Percentiles rank a stretch among this genome's conserved stretches.
These are phyloP conservation scores for Meyerozyma elateridarum DNA, from an alignment of 1,139 yeast genomes.

Conservation along the genomic window DNA sequence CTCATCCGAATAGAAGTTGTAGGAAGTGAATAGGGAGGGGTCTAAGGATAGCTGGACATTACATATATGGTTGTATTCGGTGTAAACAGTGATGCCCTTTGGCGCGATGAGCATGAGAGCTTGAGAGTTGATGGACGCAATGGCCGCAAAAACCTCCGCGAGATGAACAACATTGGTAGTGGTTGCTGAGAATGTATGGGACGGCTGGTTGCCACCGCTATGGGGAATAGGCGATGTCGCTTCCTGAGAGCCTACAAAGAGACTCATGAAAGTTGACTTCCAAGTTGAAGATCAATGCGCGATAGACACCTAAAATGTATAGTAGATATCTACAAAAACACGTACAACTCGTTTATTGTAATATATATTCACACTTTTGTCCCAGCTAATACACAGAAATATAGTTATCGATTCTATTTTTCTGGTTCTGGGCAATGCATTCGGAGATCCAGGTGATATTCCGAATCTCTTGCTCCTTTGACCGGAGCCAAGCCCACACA, in stretches of 20 bases:
- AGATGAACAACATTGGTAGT: slow-evolving; percentile 37
- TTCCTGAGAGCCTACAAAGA: slow-evolving; percentile 4
- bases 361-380: no score
- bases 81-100: slow-evolving; percentile 29
- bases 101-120: slow-evolving; percentile 33
- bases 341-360: no score
- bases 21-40: slow-evolving; percentile 31
- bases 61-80: slow-evolving; percentile 36
- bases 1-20: slow-evolving; percentile 17
- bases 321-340: no score
- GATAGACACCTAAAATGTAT: no score
- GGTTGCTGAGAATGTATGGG: slow-evolving; percentile 27
- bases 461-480: slow-evolving; percentile 94
- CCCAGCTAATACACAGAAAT: slow-evolving; percentile 67
- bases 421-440: slow-evolving; percentile 87
- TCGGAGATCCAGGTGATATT: slow-evolving; percentile 98
- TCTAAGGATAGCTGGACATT: slow-evolving; percentile 35
- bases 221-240: neutral
- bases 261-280: slow-evolving; percentile 1
- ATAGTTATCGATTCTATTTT: slow-evolving; percentile 73
- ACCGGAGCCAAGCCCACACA: slow-evolving; percentile 94
- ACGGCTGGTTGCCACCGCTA: slow-evolving; percentile 1
- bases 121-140: slow-evolving; percentile 29
- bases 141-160: slow-evolving; percentile 33
- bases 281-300: neutral